Conservation (phyloP, 257 asterid species). For the Przewalskia tangutica region DNA sequence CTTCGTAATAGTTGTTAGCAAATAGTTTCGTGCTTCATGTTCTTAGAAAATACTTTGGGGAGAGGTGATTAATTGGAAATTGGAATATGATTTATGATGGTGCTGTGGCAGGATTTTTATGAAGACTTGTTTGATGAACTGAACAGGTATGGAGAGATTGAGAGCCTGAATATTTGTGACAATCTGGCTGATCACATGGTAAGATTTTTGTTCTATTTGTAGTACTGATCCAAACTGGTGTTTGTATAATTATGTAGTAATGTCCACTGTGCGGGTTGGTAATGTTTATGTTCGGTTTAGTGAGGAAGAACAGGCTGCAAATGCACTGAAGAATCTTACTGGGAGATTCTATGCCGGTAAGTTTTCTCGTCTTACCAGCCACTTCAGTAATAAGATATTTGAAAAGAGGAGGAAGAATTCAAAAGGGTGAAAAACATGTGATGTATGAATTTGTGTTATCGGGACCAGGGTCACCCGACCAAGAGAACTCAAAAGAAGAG, state of each 20-base stretch:
- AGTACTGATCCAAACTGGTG: neutral
- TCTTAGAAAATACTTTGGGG: neutral
- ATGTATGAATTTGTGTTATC: neutral
- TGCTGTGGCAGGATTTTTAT: constrained; percentile 60
- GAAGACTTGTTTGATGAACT: constrained; percentile 95
- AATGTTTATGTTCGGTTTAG: constrained; percentile 96
- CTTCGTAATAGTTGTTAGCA: neutral
- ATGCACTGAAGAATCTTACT: constrained; percentile 69
- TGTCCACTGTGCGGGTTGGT: constrained; percentile 54
- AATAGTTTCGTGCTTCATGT: neutral
- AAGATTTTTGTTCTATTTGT: constrained; percentile 3
- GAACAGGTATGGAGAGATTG: constrained; percentile 78
- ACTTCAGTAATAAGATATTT: neutral
- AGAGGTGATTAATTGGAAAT: neutral
- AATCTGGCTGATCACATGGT: constrained; percentile 98
- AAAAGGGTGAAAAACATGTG: neutral
- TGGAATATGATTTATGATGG: neutral
- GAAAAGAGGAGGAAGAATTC: neutral
- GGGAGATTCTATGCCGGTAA: constrained; percentile 90
- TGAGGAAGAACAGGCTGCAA: constrained; percentile 95
- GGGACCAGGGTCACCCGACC: neutral
- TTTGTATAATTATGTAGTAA: neutral
- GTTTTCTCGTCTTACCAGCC: neutral
- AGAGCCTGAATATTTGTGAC: constrained; percentile 84
- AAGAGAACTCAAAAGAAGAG: no score